Evolutionary conservation across 164 flowering plant species (phyloP).

Genomic region (Echeveria elegans): DNA sequence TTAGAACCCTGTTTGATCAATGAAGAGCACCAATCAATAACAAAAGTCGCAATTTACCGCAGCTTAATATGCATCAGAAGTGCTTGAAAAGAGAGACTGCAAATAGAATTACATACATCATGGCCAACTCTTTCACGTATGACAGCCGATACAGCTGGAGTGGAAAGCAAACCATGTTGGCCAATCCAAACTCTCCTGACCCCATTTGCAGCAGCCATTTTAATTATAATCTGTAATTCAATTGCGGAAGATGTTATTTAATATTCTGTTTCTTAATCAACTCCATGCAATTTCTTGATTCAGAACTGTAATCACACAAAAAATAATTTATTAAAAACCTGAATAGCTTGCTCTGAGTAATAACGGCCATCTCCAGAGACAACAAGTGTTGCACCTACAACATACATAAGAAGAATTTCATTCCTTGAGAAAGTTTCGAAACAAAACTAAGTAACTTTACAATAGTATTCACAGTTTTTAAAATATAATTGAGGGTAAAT

Average conservation of each 20-base stretch:
- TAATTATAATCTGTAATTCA: slow-evolving; percentile 74
- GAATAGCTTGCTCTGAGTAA: slow-evolving; percentile 88
- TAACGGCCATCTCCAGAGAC: slow-evolving; percentile 99
- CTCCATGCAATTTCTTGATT: background rate
- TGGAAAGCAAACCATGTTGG: slow-evolving; percentile 80
- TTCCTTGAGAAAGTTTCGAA: background rate
- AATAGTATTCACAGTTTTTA: background rate
- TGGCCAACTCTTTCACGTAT: slow-evolving; percentile 85
- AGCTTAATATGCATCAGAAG: background rate
- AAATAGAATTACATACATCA: slow-evolving; percentile 48
- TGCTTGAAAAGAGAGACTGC: background rate
- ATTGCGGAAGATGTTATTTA: background rate
- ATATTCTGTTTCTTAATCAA: background rate
- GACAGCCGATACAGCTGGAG: slow-evolving; percentile 98
- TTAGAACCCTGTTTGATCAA: slow-evolving; percentile 56
- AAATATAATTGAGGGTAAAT: too few relatives aligned
- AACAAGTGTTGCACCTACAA: slow-evolving; percentile 82
- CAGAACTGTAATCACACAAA: background rate
- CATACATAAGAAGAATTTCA: background rate
- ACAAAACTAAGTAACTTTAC: background rate
- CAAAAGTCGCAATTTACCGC: background rate
- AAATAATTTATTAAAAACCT: slow-evolving; percentile 32
- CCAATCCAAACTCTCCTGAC: slow-evolving; percentile 92
- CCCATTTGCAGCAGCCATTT: slow-evolving; percentile 98
- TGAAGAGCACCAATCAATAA: background rate